These are phyloP conservation scores for Komagataea norvegica DNA, from an alignment of 1,139 yeast genomes.

Conservation along the genomic window DNA sequence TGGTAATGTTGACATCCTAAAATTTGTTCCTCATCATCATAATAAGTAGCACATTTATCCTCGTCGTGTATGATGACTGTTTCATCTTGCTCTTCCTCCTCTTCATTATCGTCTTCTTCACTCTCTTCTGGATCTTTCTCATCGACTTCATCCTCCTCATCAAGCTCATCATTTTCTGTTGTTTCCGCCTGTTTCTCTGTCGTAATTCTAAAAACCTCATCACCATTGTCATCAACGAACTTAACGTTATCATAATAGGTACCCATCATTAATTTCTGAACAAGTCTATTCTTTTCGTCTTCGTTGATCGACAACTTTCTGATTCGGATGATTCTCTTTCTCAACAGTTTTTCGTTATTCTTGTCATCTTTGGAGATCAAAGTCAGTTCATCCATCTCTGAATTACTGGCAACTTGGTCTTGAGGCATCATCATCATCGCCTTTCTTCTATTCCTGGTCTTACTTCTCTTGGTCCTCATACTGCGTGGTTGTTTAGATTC, in stretches of 20 bases:
- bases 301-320: constrained; percentile 46
- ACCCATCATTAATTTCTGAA: constrained; percentile 77
- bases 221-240: constrained; percentile 26
- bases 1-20: constrained; percentile 84
- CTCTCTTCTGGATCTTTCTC: constrained; percentile 23
- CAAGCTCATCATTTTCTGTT: constrained; percentile 24
- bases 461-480: constrained; percentile 11
- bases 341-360: constrained; percentile 46
- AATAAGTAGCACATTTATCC: constrained; percentile 51
- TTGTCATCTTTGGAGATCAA: constrained; percentile 44
- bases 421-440: not conserved
- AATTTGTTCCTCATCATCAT: constrained; percentile 38
- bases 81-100: constrained; percentile 29
- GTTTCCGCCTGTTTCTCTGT: constrained; percentile 13
- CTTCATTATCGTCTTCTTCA: constrained; percentile 25
- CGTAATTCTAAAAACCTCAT: constrained; percentile 21
- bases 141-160: constrained; percentile 30
- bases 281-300: constrained; percentile 53
- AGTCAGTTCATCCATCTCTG: constrained; percentile 29
- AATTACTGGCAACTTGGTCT: constrained; percentile 5
- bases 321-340: constrained; percentile 55
- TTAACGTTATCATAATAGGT: constrained; percentile 26
- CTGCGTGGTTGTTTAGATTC: constrained; percentile 28
- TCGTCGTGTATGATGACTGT: constrained; percentile 40
- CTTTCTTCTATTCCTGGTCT: constrained; percentile 8